phyloP scores from a whole-genome alignment of 129 eudicot genomes.

The Erigeron canadensis region DNA sequence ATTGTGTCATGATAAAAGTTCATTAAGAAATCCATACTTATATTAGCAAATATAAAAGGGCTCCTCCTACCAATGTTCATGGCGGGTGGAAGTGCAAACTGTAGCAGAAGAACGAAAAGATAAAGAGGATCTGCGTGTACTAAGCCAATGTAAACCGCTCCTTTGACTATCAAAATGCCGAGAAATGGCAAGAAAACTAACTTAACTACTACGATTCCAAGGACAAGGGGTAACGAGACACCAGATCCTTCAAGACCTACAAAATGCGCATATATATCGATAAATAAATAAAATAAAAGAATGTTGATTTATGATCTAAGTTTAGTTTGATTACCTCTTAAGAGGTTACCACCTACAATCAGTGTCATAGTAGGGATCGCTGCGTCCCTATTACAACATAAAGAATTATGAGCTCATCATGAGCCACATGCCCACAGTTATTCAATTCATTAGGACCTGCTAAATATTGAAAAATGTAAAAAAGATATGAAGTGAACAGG shows the following conservation, averaged over 20 bases:
- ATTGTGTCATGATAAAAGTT: background rate
- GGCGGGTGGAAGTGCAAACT: slow-evolving; percentile 63
- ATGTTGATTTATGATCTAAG: background rate
- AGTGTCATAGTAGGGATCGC: slow-evolving; percentile 48
- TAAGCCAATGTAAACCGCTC: slow-evolving; percentile 37
- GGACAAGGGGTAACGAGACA: slow-evolving; percentile 24
- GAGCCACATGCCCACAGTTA: background rate
- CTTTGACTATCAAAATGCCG: slow-evolving; percentile 50
- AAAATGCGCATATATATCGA: background rate
- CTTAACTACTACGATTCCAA: slow-evolving; percentile 48
- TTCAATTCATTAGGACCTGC: background rate
- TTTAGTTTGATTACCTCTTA: slow-evolving; percentile 37
- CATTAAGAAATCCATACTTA: background rate
- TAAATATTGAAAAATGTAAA: background rate
- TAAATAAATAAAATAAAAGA: background rate
- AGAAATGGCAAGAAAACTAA: slow-evolving; percentile 44
- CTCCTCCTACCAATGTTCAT: slow-evolving; percentile 49
- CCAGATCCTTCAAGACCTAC: slow-evolving; percentile 55
- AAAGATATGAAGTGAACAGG: background rate
- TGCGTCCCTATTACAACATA: slow-evolving; percentile 37
- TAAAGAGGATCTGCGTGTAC: slow-evolving; percentile 52
- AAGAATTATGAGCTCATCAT: background rate
- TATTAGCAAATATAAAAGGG: background rate
- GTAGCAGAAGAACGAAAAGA: slow-evolving; percentile 62
- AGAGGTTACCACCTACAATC: slow-evolving; percentile 53